Conservation (phyloP, 495 filamentous ascomycete species). For the Talaromyces thailandensis region DNA sequence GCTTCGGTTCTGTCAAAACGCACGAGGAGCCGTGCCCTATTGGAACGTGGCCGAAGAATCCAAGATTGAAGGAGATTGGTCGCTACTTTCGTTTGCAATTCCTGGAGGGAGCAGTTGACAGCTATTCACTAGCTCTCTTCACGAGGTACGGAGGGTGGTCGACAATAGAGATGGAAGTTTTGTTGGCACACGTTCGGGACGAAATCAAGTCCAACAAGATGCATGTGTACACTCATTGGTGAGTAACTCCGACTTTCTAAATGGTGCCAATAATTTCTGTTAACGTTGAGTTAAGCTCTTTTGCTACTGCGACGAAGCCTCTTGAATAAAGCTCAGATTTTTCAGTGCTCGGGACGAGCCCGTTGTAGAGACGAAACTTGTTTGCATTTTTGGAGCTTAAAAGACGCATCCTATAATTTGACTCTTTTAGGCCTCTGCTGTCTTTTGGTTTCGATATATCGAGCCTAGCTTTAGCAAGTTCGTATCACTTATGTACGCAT, state of each 20-base stretch:
- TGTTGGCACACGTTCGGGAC: constrained; percentile 14
- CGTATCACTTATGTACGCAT: not conserved
- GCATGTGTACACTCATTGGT: constrained; percentile 14
- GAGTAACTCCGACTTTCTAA: not conserved
- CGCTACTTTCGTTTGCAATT: constrained; percentile 13
- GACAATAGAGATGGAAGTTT: constrained; percentile 14
- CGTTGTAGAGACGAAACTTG: not conserved
- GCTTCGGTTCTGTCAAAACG: constrained; percentile 22
- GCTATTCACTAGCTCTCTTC: constrained; percentile 12
- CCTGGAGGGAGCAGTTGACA: constrained; percentile 15
- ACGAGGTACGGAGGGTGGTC: constrained; percentile 15
- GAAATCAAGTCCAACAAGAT: constrained; percentile 16
- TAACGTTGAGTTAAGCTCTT: constrained; percentile 5
- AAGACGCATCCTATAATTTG: not conserved
- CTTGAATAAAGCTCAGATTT: not conserved
- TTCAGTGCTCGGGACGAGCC: not conserved
- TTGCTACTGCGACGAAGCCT: constrained; percentile 13
- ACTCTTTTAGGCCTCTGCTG: not conserved
- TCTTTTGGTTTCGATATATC: not conserved
- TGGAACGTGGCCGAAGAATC: constrained; percentile 21
- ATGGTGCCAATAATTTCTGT: not conserved
- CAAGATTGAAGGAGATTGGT: constrained; percentile 24
- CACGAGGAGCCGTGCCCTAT: not conserved
- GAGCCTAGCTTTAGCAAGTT: not conserved
- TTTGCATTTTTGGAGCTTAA: not conserved